A percentile compares a stretch with the other conserved stretches of the same genome.
Conservation (phyloP, 768 basidiomycete species). For the Termitomyces bulborhizus region DNA sequence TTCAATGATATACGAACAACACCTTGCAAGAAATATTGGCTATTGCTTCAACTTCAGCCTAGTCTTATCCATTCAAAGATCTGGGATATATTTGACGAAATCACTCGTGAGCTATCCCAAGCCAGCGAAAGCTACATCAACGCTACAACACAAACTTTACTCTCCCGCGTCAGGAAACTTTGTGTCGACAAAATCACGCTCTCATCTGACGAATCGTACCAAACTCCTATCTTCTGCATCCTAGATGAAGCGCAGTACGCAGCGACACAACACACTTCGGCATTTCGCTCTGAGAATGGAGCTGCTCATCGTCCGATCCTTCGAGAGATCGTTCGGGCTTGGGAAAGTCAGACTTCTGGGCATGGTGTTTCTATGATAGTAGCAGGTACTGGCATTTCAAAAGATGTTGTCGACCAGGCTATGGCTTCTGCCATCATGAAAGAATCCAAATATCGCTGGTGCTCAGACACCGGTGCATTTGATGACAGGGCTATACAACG, state of each 20-base stretch:
- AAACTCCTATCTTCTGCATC: conserved; percentile 36
- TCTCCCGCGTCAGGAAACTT: conserved; percentile 24
- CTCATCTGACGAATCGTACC: conserved; percentile 12
- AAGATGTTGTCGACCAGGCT: conserved; percentile 36
- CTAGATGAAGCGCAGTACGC: conserved; percentile 42
- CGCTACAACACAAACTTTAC: conserved; percentile 23
- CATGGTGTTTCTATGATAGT: conserved; percentile 38
- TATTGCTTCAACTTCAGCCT: conserved; percentile 36
- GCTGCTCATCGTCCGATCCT: conserved; percentile 31
- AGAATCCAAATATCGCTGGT: conserved; percentile 38
- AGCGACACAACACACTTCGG: conserved; percentile 28
- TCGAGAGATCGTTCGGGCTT: conserved; percentile 35
- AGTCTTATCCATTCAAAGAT: conserved; percentile 26
- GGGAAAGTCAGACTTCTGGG: conserved; percentile 31
- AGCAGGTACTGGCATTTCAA: conserved; percentile 40
- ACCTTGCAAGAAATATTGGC: conserved; percentile 29
- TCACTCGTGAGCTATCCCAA: conserved; percentile 26
- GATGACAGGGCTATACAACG: conserved; percentile 25
- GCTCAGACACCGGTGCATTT: conserved; percentile 39
- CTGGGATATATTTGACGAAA: conserved; percentile 36
- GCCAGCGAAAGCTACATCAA: conserved; percentile 32
- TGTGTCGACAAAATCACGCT: conserved; percentile 10
- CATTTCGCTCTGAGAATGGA: conserved; percentile 33
- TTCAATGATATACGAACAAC: conserved; percentile 10
- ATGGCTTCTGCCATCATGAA: conserved; percentile 44